Percentiles rank a stretch among this genome's conserved stretches.
phyloP scores from a whole-genome alignment of 192 early-diverging fungal species.

The Chytriomyces sp. region DNA sequence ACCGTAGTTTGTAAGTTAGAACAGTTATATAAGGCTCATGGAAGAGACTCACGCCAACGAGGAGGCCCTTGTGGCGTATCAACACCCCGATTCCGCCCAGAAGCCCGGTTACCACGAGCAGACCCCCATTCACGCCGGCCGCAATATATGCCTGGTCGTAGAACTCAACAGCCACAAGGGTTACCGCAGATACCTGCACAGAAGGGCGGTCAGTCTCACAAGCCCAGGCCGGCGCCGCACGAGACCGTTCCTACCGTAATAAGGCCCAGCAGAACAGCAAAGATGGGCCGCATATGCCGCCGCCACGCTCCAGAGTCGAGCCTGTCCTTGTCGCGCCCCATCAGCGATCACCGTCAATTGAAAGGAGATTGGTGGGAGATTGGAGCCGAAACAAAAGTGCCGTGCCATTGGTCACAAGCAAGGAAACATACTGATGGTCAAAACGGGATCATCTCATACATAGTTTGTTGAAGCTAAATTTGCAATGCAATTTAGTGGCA shows the following conservation, averaged over 20 bases:
- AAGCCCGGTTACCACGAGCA: background rate
- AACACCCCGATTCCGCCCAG: background rate
- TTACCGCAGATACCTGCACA: background rate
- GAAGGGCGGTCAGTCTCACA: background rate
- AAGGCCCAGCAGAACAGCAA: background rate
- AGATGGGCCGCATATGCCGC: background rate
- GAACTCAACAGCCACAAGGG: background rate
- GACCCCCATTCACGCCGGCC: background rate
- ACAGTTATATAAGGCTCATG: background rate
- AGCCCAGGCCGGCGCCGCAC: background rate
- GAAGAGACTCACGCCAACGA: slow-evolving; percentile 1
- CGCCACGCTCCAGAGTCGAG: no score
- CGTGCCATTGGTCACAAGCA: no score
- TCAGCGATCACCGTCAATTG: no score
- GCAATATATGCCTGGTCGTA: slow-evolving; percentile 15
- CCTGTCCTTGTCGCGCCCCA: no score
- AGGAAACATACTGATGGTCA: no score
- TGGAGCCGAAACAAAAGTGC: no score
- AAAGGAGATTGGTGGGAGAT: no score
- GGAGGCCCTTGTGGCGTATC: background rate
- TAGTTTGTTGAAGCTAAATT: no score
- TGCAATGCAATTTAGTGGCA: no score
- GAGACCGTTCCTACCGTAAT: background rate
- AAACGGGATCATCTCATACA: no score
- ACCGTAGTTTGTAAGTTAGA: background rate